phyloP scores from a whole-genome alignment of 148 eudicot species.

The Amaranthus cruentus region DNA sequence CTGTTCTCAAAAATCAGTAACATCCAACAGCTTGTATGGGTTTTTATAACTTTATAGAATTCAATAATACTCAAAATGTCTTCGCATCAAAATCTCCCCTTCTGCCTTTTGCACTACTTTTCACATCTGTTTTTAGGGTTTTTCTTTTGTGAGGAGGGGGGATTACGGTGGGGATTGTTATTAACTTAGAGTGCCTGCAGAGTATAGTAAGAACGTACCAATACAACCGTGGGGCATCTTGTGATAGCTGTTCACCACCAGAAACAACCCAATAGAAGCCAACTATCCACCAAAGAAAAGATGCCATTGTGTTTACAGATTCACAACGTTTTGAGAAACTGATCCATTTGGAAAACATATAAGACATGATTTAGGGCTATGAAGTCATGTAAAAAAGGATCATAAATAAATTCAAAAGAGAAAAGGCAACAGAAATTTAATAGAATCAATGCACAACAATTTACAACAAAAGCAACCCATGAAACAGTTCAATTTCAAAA shows the following conservation, averaged over 20 bases:
- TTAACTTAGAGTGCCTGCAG: background rate
- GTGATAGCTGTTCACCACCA: slow-evolving; percentile 72
- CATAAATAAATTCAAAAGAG: background rate
- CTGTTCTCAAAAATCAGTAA: too few species aligned
- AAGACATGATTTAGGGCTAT: background rate
- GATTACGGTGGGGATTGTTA: too few species aligned
- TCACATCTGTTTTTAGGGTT: too few species aligned
- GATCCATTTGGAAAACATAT: slow-evolving; percentile 20
- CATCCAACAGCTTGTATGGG: too few species aligned
- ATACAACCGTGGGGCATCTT: slow-evolving; percentile 71
- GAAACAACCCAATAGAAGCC: slow-evolving; percentile 94
- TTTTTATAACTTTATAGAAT: too few species aligned
- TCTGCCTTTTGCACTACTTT: too few species aligned
- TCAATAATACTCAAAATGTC: too few species aligned
- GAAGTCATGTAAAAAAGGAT: background rate
- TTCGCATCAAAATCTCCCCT: too few species aligned
- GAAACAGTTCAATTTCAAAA: background rate
- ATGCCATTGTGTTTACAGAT: slow-evolving; percentile 73
- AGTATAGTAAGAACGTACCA: slow-evolving; percentile 47
- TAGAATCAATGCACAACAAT: background rate
- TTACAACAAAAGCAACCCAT: background rate
- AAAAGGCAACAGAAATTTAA: background rate
- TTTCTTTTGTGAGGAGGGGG: too few species aligned
- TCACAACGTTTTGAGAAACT: slow-evolving; percentile 68
- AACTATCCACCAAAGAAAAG: slow-evolving; percentile 94